A percentile compares a stretch with the other conserved stretches of the same genome.
Evolutionary conservation across 176 grass and related monocot species (phyloP).

Genomic region (Avena insularis): DNA sequence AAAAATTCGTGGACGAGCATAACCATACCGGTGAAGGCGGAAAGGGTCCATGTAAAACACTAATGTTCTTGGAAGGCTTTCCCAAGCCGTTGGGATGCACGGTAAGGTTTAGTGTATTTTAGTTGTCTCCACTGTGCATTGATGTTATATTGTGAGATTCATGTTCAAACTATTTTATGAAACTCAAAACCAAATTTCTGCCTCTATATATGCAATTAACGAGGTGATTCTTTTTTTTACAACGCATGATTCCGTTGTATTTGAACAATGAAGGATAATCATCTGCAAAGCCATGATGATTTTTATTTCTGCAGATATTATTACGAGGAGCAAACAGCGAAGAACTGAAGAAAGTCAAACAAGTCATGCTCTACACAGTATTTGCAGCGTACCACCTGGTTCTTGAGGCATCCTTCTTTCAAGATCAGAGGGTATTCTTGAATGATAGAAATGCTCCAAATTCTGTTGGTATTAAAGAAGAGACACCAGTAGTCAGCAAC

Average conservation of each 20-base stretch:
- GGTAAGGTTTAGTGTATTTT: conserved; percentile 36
- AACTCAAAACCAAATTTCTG: background rate
- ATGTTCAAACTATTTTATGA: background rate
- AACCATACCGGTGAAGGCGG: conserved; percentile 41
- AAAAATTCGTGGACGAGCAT: conserved; percentile 70
- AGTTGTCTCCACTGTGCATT: background rate
- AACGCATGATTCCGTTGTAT: background rate
- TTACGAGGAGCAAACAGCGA: conserved; percentile 72
- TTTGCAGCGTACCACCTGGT: conserved; percentile 95
- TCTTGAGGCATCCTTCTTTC: conserved; percentile 89
- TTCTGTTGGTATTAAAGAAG: conserved; percentile 16
- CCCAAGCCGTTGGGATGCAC: conserved; percentile 84
- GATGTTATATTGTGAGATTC: background rate
- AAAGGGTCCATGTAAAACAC: conserved; percentile 62
- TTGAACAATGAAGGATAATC: background rate
- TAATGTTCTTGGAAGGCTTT: conserved; percentile 91
- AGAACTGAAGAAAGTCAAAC: conserved; percentile 92
- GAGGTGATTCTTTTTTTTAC: background rate
- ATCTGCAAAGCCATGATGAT: background rate
- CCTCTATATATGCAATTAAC: background rate
- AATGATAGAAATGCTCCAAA: conserved; percentile 44
- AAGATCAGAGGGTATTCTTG: conserved; percentile 84
- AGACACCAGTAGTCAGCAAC: background rate
- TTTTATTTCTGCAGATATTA: conserved; percentile 65
- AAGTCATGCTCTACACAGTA: conserved; percentile 78